These are phyloP conservation scores for Neocatenulostroma microsporum DNA, from an alignment of 2,329 filamentous ascomycete genomes.

Conservation along the genomic window DNA sequence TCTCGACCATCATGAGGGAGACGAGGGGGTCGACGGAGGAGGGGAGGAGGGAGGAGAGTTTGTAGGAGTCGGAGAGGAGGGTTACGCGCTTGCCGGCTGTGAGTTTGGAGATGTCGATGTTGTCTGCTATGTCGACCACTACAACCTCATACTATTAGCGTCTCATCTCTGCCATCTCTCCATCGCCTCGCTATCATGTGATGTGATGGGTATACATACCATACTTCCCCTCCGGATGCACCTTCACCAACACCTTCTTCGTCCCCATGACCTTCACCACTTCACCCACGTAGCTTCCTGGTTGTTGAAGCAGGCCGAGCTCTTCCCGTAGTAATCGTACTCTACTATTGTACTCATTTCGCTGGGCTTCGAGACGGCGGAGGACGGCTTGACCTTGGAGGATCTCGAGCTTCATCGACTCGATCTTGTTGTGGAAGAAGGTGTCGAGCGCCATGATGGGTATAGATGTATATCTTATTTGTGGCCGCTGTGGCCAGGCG, in stretches of 20 bases:
- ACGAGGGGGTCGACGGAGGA: constrained; percentile 97
- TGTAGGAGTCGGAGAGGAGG: constrained; percentile 93
- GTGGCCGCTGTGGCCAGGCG: too few species aligned
- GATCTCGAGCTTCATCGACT: constrained; percentile 99
- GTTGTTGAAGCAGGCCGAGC: constrained; percentile 89
- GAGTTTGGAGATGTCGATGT: constrained; percentile 89
- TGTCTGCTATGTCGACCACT: constrained; percentile 96
- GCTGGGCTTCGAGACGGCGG: constrained; percentile 89
- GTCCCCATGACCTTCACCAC: constrained; percentile 99
- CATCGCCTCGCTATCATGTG: not conserved
- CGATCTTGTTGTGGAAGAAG: constrained; percentile 99
- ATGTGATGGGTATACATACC: constrained; percentile 49
- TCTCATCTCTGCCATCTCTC: too few species aligned
- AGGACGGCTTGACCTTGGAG: constrained; percentile 96
- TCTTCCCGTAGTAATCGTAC: constrained; percentile 92
- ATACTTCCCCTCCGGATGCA: constrained; percentile 99
- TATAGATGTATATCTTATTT: too few species aligned
- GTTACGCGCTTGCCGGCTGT: constrained; percentile 97
- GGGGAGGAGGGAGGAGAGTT: constrained; percentile 95
- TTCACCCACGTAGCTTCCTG: constrained; percentile 95
- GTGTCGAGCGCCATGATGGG: constrained; percentile 92
- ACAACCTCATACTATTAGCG: constrained; percentile 4
- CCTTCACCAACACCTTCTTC: constrained; percentile 98
- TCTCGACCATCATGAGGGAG: constrained; percentile 99
- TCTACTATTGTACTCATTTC: constrained; percentile 98